phyloP scores from a whole-genome alignment of 495 filamentous ascomycete genomes.

The Trichoderma asperelloides region DNA sequence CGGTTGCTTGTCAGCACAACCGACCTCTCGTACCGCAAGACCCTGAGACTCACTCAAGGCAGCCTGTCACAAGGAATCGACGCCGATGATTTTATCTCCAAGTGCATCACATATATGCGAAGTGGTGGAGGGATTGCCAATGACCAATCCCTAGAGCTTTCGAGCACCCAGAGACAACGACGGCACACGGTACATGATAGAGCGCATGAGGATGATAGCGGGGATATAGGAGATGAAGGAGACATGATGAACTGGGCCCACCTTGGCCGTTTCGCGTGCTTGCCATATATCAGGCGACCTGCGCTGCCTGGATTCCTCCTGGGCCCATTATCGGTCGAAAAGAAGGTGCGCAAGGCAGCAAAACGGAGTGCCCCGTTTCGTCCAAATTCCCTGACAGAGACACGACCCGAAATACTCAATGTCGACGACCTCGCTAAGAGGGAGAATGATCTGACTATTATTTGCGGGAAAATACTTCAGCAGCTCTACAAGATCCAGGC shows the following conservation, averaged over 20 bases:
- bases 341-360: conserved; percentile 58
- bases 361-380: conserved; percentile 57
- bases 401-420: conserved; percentile 64
- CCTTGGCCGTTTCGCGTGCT: conserved; percentile 66
- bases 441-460: conserved; percentile 61
- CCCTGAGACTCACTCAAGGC: conserved; percentile 59
- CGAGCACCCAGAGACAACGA: conserved; percentile 37
- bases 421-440: conserved; percentile 66
- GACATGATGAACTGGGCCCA: conserved; percentile 84
- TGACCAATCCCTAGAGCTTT: conserved; percentile 32
- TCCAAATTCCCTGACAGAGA: conserved; percentile 53
- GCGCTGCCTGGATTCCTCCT: conserved; percentile 76
- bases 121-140: conserved; percentile 39
- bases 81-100: conserved; percentile 87
- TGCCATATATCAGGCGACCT: conserved; percentile 64
- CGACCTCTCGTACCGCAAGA: conserved; percentile 69
- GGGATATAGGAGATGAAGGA: conserved; percentile 56
- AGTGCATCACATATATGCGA: conserved; percentile 83
- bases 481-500: conserved; percentile 29
- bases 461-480: conserved; percentile 57
- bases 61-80: conserved; percentile 66
- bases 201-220: conserved; percentile 36
- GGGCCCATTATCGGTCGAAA: conserved; percentile 82
- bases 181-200: conserved; percentile 16
- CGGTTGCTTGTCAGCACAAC: conserved; percentile 68